Conservation (phyloP, 305 asterid genomes). For the Fraxinus latifolia region DNA sequence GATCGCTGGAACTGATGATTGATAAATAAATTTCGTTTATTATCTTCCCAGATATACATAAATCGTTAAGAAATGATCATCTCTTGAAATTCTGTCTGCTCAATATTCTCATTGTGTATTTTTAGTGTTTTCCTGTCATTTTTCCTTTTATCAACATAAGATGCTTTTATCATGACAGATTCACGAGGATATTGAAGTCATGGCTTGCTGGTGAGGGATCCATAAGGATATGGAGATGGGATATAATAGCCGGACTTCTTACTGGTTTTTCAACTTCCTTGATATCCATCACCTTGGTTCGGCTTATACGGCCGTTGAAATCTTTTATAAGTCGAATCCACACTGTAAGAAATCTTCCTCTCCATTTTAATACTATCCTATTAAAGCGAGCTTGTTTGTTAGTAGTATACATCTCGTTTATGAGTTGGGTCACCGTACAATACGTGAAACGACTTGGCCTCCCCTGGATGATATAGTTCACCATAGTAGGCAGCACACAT, state of each 20-base stretch:
- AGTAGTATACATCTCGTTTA: slow-evolving; percentile 60
- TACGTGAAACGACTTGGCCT: slow-evolving; percentile 62
- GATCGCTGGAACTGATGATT: not conserved
- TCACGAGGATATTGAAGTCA: slow-evolving; percentile 55
- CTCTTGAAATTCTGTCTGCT: not conserved
- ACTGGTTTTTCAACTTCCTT: not conserved
- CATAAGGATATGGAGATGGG: slow-evolving; percentile 10
- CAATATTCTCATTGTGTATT: not conserved
- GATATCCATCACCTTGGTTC: slow-evolving; percentile 27
- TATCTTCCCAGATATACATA: not conserved
- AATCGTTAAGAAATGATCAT: not conserved
- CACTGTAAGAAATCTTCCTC: slow-evolving; percentile 9
- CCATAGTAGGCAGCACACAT: not conserved
- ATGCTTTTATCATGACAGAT: slow-evolving; percentile 43
- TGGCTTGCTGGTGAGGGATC: slow-evolving; percentile 12
- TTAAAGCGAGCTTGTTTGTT: slow-evolving; percentile 56
- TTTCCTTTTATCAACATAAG: not conserved
- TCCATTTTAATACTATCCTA: slow-evolving; percentile 17
- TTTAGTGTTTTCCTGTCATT: not conserved
- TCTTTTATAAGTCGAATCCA: slow-evolving; percentile 25
- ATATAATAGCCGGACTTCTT: not conserved
- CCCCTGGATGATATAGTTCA: slow-evolving; percentile 31
- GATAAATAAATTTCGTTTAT: not conserved
- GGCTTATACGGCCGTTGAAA: slow-evolving; percentile 31
- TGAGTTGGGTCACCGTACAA: slow-evolving; percentile 76